These are phyloP conservation scores for Botryotinia calthae DNA, from an alignment of 2,329 filamentous ascomycete species.

Conservation along the genomic window DNA sequence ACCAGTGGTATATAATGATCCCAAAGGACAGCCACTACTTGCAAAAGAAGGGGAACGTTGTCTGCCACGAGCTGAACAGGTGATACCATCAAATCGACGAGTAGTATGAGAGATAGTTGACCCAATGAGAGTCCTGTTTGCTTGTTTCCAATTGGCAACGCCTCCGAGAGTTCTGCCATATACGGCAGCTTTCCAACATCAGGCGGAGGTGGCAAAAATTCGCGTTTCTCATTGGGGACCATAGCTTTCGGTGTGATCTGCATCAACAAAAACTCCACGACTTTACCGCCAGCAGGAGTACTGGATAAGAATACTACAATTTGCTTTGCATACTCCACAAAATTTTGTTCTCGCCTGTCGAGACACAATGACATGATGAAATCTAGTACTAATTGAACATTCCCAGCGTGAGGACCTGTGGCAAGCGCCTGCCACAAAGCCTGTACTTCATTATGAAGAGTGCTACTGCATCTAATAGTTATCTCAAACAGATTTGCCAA, in stretches of 20 bases:
- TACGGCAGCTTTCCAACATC: constrained; percentile 79
- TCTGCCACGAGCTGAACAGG: constrained; percentile 78
- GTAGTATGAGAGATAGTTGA: constrained; percentile 85
- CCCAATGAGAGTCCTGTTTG: constrained; percentile 89
- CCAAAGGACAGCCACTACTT: constrained; percentile 92
- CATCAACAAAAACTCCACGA: constrained; percentile 88
- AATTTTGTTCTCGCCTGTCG: constrained; percentile 93
- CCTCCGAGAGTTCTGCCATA: constrained; percentile 77
- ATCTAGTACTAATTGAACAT: constrained; percentile 90
- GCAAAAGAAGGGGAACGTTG: constrained; percentile 79
- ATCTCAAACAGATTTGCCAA: constrained; percentile 94
- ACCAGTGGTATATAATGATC: constrained; percentile 95
- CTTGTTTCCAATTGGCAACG: constrained; percentile 84
- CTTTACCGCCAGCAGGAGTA: constrained; percentile 79
- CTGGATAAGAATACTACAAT: constrained; percentile 95
- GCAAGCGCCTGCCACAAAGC: constrained; percentile 95
- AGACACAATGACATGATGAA: constrained; percentile 95
- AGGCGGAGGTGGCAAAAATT: constrained; percentile 64
- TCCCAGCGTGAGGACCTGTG: constrained; percentile 87
- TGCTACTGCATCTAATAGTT: constrained; percentile 85
- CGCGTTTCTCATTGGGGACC: constrained; percentile 83
- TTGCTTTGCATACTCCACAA: constrained; percentile 96
- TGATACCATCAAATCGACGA: constrained; percentile 95
- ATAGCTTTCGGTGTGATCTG: constrained; percentile 95
- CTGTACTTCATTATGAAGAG: constrained; percentile 93